Conservation (phyloP, 306 rosid genomes). For the Hippophae gyantsensis region DNA sequence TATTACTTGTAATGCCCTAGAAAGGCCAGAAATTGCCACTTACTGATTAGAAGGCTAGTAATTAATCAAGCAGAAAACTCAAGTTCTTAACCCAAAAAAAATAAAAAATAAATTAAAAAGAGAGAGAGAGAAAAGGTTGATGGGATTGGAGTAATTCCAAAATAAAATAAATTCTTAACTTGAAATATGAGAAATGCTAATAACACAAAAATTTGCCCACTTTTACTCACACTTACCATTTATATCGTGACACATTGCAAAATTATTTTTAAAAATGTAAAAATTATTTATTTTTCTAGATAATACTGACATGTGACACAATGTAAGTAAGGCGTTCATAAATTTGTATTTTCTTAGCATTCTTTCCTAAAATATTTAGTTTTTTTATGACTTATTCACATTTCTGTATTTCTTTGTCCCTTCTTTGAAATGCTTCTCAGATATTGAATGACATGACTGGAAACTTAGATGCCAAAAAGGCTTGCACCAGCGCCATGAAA, state of each 20-base stretch:
- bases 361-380: too few species aligned
- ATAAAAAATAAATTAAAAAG: too few species aligned
- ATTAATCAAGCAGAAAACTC: too few species aligned
- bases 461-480: conserved; percentile 87
- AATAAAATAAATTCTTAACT: background rate
- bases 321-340: too few species aligned
- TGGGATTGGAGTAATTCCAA: background rate
- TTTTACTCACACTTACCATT: too few species aligned
- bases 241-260: too few species aligned
- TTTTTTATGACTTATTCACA: background rate
- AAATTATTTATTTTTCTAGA: too few species aligned
- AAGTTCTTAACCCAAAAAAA: background rate
- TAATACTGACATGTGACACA: too few species aligned
- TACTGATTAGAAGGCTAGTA: background rate
- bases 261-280: too few species aligned
- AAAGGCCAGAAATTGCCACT: conserved; percentile 1
- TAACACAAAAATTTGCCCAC: too few species aligned
- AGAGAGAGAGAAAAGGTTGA: background rate
- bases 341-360: too few species aligned
- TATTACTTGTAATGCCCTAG: conserved; percentile 10
- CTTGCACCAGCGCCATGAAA: conserved; percentile 89
- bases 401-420: background rate
- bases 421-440: conserved; percentile 31
- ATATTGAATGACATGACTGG: conserved; percentile 92
- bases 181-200: background rate